Conservation (phyloP, 768 basidiomycete species). For the Calocybe cyanea region DNA sequence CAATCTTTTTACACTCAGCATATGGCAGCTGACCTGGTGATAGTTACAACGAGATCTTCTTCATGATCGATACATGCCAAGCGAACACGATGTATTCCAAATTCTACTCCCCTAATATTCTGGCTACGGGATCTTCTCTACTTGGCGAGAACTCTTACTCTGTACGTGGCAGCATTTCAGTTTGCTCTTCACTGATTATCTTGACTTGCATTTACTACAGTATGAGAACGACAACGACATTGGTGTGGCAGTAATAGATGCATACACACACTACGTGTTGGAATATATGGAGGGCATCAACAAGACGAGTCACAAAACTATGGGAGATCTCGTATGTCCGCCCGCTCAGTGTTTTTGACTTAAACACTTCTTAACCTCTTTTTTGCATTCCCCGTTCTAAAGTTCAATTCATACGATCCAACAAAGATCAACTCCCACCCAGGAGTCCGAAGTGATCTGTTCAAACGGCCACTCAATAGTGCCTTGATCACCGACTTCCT, state of each 20-base stretch:
- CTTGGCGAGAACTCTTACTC: conserved; percentile 92
- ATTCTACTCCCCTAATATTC: conserved; percentile 89
- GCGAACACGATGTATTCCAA: conserved; percentile 94
- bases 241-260: conserved; percentile 94
- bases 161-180: conserved; percentile 38
- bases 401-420: conserved; percentile 83
- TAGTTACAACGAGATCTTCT: conserved; percentile 93
- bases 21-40: not conserved
- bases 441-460: conserved; percentile 87
- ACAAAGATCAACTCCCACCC: conserved; percentile 77
- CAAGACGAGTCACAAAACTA: conserved; percentile 78
- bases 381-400: not conserved
- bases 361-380: too few relatives aligned
- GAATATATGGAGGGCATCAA: conserved; percentile 90
- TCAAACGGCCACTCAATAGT: conserved; percentile 57
- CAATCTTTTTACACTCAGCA: too few relatives aligned
- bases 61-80: conserved; percentile 99
- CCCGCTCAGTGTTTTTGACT: too few relatives aligned
- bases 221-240: conserved; percentile 92
- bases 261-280: conserved; percentile 88
- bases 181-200: not conserved
- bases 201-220: conserved; percentile 32
- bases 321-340: conserved; percentile 79
- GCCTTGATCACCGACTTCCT: conserved; percentile 81
- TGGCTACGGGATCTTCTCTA: conserved; percentile 84